phyloP scores from a whole-genome alignment of 768 basidiomycete genomes.

The Boletus fagicola region DNA sequence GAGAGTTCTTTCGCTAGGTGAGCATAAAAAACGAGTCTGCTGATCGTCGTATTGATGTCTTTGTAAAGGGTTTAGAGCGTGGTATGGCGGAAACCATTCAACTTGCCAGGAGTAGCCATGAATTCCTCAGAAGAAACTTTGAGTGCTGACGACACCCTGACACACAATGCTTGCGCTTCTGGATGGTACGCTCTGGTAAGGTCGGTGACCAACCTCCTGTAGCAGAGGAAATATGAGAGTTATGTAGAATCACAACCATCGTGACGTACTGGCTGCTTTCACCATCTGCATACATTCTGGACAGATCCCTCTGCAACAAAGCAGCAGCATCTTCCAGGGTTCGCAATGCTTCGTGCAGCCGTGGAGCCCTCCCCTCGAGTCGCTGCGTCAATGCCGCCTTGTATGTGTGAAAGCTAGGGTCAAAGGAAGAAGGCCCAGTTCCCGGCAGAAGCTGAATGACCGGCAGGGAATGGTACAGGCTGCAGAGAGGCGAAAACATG shows the following conservation, averaged over 20 bases:
- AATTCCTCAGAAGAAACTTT: constrained; percentile 34
- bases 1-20: constrained; percentile 50
- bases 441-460: constrained; percentile 46
- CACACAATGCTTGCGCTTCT: constrained; percentile 48
- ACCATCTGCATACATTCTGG: constrained; percentile 40
- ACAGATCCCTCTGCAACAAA: constrained; percentile 59
- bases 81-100: not conserved
- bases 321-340: constrained; percentile 60
- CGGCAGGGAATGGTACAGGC: constrained; percentile 54
- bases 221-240: constrained; percentile 1
- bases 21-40: constrained; percentile 46
- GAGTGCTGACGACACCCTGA: constrained; percentile 42
- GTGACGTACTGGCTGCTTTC: constrained; percentile 44
- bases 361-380: constrained; percentile 60
- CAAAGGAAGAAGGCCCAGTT: constrained; percentile 33
- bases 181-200: constrained; percentile 49
- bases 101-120: constrained; percentile 38
- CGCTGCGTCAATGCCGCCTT: constrained; percentile 59
- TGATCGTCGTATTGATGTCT: constrained; percentile 22
- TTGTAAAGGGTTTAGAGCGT: constrained; percentile 6
- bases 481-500: constrained; percentile 44
- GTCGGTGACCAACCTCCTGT: constrained; percentile 41
- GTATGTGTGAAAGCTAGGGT: constrained; percentile 59
- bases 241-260: not conserved
- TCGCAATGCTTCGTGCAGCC: constrained; percentile 56